Percentiles rank a stretch among this genome's conserved stretches.
phyloP scores from a whole-genome alignment of 2,329 filamentous ascomycete species.

The Phoma herbarum region DNA sequence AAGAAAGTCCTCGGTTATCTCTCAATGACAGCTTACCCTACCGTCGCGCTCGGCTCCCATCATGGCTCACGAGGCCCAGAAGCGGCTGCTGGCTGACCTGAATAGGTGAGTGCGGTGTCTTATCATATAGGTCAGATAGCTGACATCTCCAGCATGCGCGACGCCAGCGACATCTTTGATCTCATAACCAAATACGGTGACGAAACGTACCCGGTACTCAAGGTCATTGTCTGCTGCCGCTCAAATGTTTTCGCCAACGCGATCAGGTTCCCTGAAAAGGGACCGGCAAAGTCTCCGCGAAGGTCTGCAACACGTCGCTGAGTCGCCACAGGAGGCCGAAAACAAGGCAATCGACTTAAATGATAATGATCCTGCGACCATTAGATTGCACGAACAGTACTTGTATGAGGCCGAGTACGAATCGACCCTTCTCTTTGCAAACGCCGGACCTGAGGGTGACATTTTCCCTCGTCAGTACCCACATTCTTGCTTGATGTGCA shows the following conservation, averaged over 20 bases:
- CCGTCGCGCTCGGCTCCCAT: no score
- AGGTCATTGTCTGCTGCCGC: not conserved
- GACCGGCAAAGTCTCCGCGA: no score
- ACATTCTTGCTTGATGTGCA: no score
- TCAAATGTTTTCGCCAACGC: not conserved
- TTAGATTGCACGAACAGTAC: constrained; percentile 28
- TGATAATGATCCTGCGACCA: constrained; percentile 22
- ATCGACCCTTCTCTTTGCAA: not conserved
- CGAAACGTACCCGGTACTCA: not conserved
- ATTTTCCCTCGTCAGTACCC: no score
- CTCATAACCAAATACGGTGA: not conserved
- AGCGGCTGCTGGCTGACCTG: not conserved
- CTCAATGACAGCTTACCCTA: no score
- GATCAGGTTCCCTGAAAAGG: not conserved
- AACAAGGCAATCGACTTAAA: constrained; percentile 12
- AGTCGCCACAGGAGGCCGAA: not conserved
- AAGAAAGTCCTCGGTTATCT: no score
- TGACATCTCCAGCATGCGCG: no score
- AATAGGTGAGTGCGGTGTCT: not conserved
- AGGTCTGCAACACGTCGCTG: no score
- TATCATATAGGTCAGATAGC: no score
- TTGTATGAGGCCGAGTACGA: constrained; percentile 33
- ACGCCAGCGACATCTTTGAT: not conserved
- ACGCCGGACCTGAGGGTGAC: no score
- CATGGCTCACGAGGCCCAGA: not conserved